phyloP scores from a whole-genome alignment of 2,329 filamentous ascomycete species.

The Pseudogymnoascus sp. region DNA sequence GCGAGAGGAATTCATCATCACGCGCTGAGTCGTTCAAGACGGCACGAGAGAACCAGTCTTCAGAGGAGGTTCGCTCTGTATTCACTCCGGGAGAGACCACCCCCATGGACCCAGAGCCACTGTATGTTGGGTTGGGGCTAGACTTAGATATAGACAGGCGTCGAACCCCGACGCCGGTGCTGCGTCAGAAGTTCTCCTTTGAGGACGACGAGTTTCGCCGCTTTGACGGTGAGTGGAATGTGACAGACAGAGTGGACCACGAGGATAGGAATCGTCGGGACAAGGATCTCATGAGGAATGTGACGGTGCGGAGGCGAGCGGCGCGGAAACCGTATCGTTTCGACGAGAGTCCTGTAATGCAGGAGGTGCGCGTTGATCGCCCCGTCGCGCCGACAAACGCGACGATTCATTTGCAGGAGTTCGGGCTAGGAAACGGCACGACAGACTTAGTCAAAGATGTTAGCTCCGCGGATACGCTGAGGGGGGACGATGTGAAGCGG shows the following conservation, averaged over 20 bases:
- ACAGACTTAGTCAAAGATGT: constrained; percentile 22
- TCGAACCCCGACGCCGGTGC: constrained; percentile 20
- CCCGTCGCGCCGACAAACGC: constrained; percentile 44
- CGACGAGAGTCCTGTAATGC: constrained; percentile 24
- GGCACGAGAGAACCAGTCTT: constrained; percentile 56
- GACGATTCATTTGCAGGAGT: constrained; percentile 34
- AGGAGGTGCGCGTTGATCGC: constrained; percentile 41
- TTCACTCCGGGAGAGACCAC: constrained; percentile 7
- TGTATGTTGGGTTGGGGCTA: constrained; percentile 26
- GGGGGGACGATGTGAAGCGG: neutral
- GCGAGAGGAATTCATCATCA: constrained; percentile 36
- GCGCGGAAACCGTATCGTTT: constrained; percentile 16
- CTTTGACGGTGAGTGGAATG: constrained; percentile 53
- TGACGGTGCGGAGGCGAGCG: constrained; percentile 41
- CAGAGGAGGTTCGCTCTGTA: constrained; percentile 43
- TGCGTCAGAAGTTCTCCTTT: constrained; percentile 5
- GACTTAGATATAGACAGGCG: constrained; percentile 32
- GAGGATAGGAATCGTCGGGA: constrained; percentile 35
- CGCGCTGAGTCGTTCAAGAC: constrained; percentile 47
- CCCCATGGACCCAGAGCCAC: constrained; percentile 13
- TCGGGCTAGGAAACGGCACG: constrained; percentile 39
- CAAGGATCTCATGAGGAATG: constrained; percentile 44
- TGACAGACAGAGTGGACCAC: constrained; percentile 27
- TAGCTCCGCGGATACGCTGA: neutral
- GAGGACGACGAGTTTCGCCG: constrained; percentile 4